Base-by-base conservation (phyloP, 257 asterid species). In the Thymus quinquecostatus region DNA sequence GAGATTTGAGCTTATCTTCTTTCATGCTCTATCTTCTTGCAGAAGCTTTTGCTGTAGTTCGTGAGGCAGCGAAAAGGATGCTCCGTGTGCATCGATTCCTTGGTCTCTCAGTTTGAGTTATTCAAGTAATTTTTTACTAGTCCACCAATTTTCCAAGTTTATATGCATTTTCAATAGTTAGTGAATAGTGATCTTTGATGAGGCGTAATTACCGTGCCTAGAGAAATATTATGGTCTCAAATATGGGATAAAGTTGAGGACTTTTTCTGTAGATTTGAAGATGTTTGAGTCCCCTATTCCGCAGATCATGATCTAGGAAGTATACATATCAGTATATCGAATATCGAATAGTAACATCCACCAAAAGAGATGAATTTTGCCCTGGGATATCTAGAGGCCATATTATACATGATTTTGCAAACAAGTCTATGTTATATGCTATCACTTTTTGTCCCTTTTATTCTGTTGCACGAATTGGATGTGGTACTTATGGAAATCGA, bases 31-130 rank as follows among this genome's bases (percentile, higher is more conserved):
- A 50, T 71, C 30, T 81, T 59, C 73, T 55, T 77, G 70, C 68
- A 94, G 98, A 88, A 87, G 99, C 99, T 60, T 95, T 95, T 84
- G 95, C 99, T 41, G 96, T 95, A 33, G 98, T 95, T 72, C 96
- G 99, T 55, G 99, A 95, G 84, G 99, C 97, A 75, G 98, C 99
- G 8, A 91, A 82, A 82, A 86, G 99, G 81, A 94, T 86, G 87
- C 98, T 95, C 49, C 97, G 93, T 66, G 96, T 95, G 78, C 98
- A 95, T 88, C 95, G 96, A 12, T 95, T 88, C 81, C 79, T 95
- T 60, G 98, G 99, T 58, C 97, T 95, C 78, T 95, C 99, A 12
- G 98, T 95, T 71, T 98, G 99, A 60, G 97, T 95, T 84, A 87
- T 95, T 82, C 99, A 92, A 80, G 98, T 94, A 91, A 81, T 51